Conservation (phyloP, 805 yeast species). For the Saccharomycopsis synnaedendra region DNA sequence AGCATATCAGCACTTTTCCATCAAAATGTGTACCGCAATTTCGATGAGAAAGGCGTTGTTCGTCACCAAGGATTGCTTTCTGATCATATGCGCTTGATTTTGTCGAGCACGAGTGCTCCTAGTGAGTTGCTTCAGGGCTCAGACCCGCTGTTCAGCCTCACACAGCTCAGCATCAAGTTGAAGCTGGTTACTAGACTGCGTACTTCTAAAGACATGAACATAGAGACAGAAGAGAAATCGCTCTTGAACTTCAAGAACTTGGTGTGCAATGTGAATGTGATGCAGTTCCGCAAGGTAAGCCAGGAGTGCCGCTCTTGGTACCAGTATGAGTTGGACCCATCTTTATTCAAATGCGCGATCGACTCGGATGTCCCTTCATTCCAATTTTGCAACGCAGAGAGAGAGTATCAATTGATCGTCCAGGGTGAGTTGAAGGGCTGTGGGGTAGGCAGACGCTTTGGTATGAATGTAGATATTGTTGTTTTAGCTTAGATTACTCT, state of each 20-base stretch:
- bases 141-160: background rate
- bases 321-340: slow-evolving; percentile 5
- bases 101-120: slow-evolving; percentile 6
- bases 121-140: slow-evolving; percentile 1
- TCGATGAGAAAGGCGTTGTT: slow-evolving; percentile 6
- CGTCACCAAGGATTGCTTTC: slow-evolving; percentile 6
- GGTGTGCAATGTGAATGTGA: slow-evolving; percentile 2
- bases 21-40: slow-evolving; percentile 7
- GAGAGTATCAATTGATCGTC: slow-evolving; percentile 10
- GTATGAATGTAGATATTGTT: no score
- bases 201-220: background rate
- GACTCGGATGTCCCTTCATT: slow-evolving; percentile 9
- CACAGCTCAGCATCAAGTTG: background rate
- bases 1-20: slow-evolving; percentile 1
- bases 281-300: slow-evolving; percentile 2
- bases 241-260: slow-evolving; percentile 3
- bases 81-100: slow-evolving; percentile 6
- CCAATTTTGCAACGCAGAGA: slow-evolving; percentile 9
- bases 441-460: background rate
- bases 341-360: slow-evolving; percentile 4
- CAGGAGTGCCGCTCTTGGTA: slow-evolving; percentile 5
- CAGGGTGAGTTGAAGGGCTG: slow-evolving; percentile 1
- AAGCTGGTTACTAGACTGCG: background rate
- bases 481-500: no score
- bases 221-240: background rate